Evolutionary conservation across 2,329 filamentous ascomycete genomes (phyloP).

Genomic region (Pseudovirgaria hyperparasitica): DNA sequence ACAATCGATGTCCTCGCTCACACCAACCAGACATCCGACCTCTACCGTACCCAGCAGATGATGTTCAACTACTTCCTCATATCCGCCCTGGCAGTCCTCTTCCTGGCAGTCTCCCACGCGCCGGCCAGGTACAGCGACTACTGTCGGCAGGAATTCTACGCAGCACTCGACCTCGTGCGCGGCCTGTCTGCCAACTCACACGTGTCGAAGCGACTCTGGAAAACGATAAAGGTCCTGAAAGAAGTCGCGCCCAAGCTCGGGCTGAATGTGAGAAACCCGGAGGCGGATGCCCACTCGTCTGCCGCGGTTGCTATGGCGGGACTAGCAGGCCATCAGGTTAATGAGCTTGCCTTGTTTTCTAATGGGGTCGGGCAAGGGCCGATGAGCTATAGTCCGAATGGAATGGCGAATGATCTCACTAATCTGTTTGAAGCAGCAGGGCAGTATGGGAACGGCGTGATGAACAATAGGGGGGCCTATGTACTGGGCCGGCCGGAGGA

Average conservation of each 20-base stretch:
- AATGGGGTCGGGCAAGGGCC: constrained; percentile 20
- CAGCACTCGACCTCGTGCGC: constrained; percentile 62
- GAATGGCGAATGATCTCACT: constrained; percentile 50
- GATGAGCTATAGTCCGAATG: constrained; percentile 42
- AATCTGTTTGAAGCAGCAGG: constrained; percentile 52
- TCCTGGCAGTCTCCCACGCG: constrained; percentile 64
- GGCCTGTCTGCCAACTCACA: constrained; percentile 59
- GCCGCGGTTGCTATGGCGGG: constrained; percentile 55
- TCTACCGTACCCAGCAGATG: constrained; percentile 59
- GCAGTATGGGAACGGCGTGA: constrained; percentile 32
- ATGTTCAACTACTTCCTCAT: constrained; percentile 74
- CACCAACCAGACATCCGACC: constrained; percentile 57
- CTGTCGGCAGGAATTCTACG: constrained; percentile 66
- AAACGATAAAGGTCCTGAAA: constrained; percentile 56
- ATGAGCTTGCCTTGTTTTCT: constrained; percentile 40
- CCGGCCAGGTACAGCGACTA: constrained; percentile 55
- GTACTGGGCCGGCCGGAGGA: constrained; percentile 21
- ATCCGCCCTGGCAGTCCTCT: constrained; percentile 61
- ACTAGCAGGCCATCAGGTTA: constrained; percentile 48
- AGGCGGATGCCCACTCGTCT: constrained; percentile 43
- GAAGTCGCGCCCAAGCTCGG: constrained; percentile 60
- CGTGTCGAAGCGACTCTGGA: constrained; percentile 62
- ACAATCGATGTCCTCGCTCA: constrained; percentile 60
- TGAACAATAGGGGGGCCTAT: constrained; percentile 19
- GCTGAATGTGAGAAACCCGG: constrained; percentile 31